Percentiles rank a stretch among this genome's conserved stretches.
Evolutionary conservation across 2,329 filamentous ascomycete genomes (phyloP).

Genomic region (Neonectria coccinea): DNA sequence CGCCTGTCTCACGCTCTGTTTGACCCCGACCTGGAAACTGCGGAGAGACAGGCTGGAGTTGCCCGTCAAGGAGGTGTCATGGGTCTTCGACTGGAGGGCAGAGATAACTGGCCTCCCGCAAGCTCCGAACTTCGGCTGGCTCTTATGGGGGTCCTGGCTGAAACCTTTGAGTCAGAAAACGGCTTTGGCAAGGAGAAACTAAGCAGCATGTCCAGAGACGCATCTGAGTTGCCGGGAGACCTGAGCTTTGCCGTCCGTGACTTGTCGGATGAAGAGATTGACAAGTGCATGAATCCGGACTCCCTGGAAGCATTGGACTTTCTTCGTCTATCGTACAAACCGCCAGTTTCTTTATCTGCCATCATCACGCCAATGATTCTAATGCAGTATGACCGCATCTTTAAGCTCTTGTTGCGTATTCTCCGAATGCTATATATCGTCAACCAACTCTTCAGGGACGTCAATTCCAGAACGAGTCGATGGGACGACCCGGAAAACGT

Average conservation of each 20-base stretch:
- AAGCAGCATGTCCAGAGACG: constrained; percentile 47
- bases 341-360: constrained; percentile 76
- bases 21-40: constrained; percentile 82
- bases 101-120: constrained; percentile 91
- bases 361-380: constrained; percentile 79
- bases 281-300: constrained; percentile 84
- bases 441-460: constrained; percentile 71
- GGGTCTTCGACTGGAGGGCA: constrained; percentile 84
- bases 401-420: constrained; percentile 81
- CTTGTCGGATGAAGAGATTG: constrained; percentile 80
- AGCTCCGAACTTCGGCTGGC: constrained; percentile 92
- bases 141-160: constrained; percentile 84
- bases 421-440: constrained; percentile 83
- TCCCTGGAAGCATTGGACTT: constrained; percentile 94
- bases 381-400: constrained; percentile 86
- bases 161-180: constrained; percentile 68
- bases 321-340: constrained; percentile 84
- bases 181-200: constrained; percentile 38
- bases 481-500: constrained; percentile 54
- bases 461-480: constrained; percentile 54
- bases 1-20: constrained; percentile 87
- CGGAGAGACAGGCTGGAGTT: constrained; percentile 77
- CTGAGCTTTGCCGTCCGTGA: constrained; percentile 88
- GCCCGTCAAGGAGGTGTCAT: constrained; percentile 78
- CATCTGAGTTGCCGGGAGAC: constrained; percentile 70